Evolutionary conservation across 345 rosid genomes (phyloP), one percentile per base, ranked within the genome.

Genomic region (Sonneratia alba): DNA sequence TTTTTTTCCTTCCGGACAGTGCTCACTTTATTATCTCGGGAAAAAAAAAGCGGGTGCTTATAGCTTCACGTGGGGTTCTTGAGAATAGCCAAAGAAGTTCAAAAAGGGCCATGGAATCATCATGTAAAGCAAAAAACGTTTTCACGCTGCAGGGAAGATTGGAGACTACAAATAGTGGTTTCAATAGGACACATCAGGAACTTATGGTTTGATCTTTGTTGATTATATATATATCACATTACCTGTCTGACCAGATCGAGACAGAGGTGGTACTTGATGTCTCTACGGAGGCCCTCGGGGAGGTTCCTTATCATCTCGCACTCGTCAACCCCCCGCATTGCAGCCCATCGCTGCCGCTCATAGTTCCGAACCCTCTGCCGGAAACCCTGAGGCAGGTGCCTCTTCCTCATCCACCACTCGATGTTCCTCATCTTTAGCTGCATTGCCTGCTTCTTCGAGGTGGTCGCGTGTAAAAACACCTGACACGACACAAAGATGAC

Each of bases 371-470:
- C 97, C 69, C 99, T 82, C 75, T 87, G 99, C 80, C 90, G 74
- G 84, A 90, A 95, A 19, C 89, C 97, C 19, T 74, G 77, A 4
- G 99, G 99, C 77, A 95, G 72, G 18, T 77, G 87, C 78, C 92
- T 90, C 82, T 90, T 90, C 82, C 89, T 87, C 99, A 95, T 95
- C 99, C 99, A 95, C 99, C 96, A 88, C 72, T 95, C 99, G 72
- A 95, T 76, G 79, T 95, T 91, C 78, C 97, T 91, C 99, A 95
- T 91, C 86, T 90, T 95, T 78, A 95, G 61, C 36, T 90, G 99
- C 99, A 91, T 90, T 72, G 97, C 93, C 83, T 95, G 97, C 68
- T 95, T 95, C 83, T 95, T 95, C 47, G 97, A 95, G 1, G 98
- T 93, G 32, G 97, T 90, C 56, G 97, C 98, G 53, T 90, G 89